These are phyloP conservation scores for Xylaria nigripes DNA, from an alignment of 495 filamentous ascomycete species.

Conservation along the genomic window DNA sequence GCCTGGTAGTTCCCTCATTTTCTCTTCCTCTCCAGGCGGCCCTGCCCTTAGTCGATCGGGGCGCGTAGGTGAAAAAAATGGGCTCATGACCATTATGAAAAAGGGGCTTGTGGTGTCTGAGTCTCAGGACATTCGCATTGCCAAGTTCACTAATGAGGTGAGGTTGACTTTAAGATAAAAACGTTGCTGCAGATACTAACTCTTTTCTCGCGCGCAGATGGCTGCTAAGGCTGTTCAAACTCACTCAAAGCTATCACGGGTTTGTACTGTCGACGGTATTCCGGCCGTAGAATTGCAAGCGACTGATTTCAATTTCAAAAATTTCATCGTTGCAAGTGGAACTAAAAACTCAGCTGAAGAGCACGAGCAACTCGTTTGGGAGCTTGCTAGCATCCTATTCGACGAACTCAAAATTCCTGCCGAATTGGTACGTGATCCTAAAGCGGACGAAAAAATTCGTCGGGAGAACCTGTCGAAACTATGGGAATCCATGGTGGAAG, in stretches of 20 bases:
- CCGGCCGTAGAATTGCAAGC: slow-evolving; percentile 38
- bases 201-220: slow-evolving; percentile 11
- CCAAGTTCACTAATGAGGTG: slow-evolving; percentile 44
- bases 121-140: slow-evolving; percentile 44
- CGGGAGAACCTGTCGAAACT: slow-evolving; percentile 51
- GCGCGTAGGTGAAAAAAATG: slow-evolving; percentile 20
- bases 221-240: slow-evolving; percentile 19
- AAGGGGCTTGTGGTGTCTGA: slow-evolving; percentile 28
- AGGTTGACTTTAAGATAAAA: slow-evolving; percentile 8
- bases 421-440: slow-evolving; percentile 36
- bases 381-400: slow-evolving; percentile 77
- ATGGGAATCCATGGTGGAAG: slow-evolving; percentile 55
- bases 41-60: slow-evolving; percentile 28
- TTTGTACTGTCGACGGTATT: slow-evolving; percentile 29
- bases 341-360: slow-evolving; percentile 22
- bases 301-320: slow-evolving; percentile 19
- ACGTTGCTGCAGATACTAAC: slow-evolving; percentile 11
- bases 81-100: slow-evolving; percentile 24
- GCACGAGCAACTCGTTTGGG: slow-evolving; percentile 63
- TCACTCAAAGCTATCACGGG: slow-evolving; percentile 17
- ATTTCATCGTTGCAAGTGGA: slow-evolving; percentile 17
- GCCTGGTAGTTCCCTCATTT: slow-evolving; percentile 62
- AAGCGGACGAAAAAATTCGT: slow-evolving; percentile 30
- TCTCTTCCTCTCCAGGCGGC: slow-evolving; percentile 34
- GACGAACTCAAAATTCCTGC: slow-evolving; percentile 54